phyloP scores from a whole-genome alignment of 345 rosid genomes.

The Linum usitatissimum region DNA sequence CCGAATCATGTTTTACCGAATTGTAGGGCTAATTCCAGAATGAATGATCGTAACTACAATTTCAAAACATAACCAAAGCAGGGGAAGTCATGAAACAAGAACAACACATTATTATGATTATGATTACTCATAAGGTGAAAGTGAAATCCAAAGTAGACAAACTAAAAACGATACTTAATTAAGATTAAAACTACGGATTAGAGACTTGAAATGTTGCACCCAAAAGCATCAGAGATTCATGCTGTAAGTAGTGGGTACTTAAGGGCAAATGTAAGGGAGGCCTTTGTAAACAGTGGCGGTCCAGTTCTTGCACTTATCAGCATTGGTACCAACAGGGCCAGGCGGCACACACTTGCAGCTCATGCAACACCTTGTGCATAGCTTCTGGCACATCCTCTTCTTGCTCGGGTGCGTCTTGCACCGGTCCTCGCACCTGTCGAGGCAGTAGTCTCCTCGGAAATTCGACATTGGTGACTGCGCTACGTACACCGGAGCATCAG shows the following conservation, averaged over 20 bases:
- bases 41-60: too few relatives aligned
- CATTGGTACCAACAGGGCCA: neutral
- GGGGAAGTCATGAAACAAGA: too few relatives aligned
- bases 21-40: too few relatives aligned
- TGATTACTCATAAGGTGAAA: too few relatives aligned
- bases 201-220: too few relatives aligned
- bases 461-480: neutral
- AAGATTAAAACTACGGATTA: too few relatives aligned
- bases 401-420: neutral
- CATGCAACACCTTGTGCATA: neutral
- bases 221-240: too few relatives aligned
- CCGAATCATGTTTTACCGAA: too few relatives aligned
- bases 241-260: too few relatives aligned
- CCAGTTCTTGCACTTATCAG: neutral
- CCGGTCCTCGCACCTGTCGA: neutral
- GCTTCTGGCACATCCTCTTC: neutral
- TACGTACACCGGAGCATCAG: neutral
- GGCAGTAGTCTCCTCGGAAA: neutral
- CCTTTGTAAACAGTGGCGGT: neutral
- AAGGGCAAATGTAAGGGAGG: neutral
- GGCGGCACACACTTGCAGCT: neutral
- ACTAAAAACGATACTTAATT: too few relatives aligned
- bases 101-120: too few relatives aligned
- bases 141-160: neutral
- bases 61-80: too few relatives aligned